These are phyloP conservation scores for Spirogloea muscicola DNA, from an alignment of 139 green algal species.

Conservation along the genomic window DNA sequence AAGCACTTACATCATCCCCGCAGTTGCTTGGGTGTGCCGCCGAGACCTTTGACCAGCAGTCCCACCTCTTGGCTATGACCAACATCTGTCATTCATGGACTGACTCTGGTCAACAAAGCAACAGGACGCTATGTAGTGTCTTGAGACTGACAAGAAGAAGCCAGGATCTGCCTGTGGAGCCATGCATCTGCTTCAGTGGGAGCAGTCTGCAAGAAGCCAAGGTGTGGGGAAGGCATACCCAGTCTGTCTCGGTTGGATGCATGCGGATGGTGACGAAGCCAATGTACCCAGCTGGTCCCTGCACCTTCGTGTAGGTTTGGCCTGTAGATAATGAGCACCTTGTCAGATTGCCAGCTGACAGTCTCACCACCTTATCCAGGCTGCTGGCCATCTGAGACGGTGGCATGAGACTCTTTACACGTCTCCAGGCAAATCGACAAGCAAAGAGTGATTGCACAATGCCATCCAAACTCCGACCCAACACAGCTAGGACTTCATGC, in stretches of 20 bases:
- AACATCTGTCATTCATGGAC: slow-evolving; percentile 36
- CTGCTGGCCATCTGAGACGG: too few relatives aligned
- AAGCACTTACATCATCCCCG: slow-evolving; percentile 43
- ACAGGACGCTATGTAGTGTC: too few relatives aligned
- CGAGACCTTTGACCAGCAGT: slow-evolving; percentile 33
- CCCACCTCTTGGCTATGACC: slow-evolving; percentile 25
- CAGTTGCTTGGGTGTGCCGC: background rate
- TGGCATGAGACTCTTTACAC: too few relatives aligned
- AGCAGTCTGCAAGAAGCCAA: too few relatives aligned
- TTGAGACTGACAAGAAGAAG: too few relatives aligned
- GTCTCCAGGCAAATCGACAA: background rate
- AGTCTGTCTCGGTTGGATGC: slow-evolving; percentile 35
- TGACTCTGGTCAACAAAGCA: too few relatives aligned
- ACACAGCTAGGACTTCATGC: background rate
- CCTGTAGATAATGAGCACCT: slow-evolving; percentile 14
- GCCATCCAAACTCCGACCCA: background rate
- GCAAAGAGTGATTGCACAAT: background rate
- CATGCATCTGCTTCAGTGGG: too few relatives aligned
- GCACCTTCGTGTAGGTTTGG: slow-evolving; percentile 31
- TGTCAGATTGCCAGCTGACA: background rate
- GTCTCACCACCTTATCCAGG: background rate
- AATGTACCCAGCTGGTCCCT: slow-evolving; percentile 37
- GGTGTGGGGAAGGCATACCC: slow-evolving; percentile 30
- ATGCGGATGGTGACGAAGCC: slow-evolving; percentile 30
- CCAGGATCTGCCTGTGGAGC: too few relatives aligned